Base-by-base conservation (phyloP, 805 yeast genomes). In the Schizosaccharomyces japonicus region DNA sequence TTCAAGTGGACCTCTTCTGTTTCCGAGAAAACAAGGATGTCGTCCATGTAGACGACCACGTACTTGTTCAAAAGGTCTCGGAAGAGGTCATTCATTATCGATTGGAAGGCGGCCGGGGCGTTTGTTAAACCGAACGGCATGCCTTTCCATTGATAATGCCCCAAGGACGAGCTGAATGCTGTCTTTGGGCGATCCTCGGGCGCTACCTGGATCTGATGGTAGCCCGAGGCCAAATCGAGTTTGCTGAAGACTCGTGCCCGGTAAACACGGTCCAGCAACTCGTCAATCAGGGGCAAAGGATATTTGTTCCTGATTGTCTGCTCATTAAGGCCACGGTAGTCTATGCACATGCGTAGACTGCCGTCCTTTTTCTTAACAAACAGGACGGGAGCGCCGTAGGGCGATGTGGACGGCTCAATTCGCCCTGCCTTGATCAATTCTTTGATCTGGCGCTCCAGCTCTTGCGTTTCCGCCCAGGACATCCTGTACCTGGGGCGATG, bases 91-190 rank as follows among this genome's bases (percentile, higher is more conserved):
- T 51, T 49, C 33, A 51, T 51, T 6, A 45, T 31, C 3, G 45
- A n/a, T 29, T 57, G 60, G 40, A 59, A 58, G 3, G 54, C 47
- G 1, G 57, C 55, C 0, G 61, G 61, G 1, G 58, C 60, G 45
- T 54, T 56, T 10, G 51, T 32, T 39, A 55, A 45, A 1, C 60
- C 62, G 45, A 58, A 57, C 1, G 59, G 61, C 58, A 58, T 55
- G 5, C 53, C 60, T 1, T 28, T 45, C 49, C 52, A 58, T 39
- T 58, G 53, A 44, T 47, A 56, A 30, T 30, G 32, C n/a, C 32
- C 32, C 10, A 10, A 30, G 13, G 13, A n/a, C 10, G 13, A 10
- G 32, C 32, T 10, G n/a, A 30, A 30, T n/a, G 32, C 32, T 10
- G 32, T 30, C n/a, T 30, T 30, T n/a, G 13, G n/a, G 10, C n/a